These are phyloP conservation scores for Talaromyces sp. DNA, from an alignment of 2,329 filamentous ascomycete genomes.

Conservation along the genomic window DNA sequence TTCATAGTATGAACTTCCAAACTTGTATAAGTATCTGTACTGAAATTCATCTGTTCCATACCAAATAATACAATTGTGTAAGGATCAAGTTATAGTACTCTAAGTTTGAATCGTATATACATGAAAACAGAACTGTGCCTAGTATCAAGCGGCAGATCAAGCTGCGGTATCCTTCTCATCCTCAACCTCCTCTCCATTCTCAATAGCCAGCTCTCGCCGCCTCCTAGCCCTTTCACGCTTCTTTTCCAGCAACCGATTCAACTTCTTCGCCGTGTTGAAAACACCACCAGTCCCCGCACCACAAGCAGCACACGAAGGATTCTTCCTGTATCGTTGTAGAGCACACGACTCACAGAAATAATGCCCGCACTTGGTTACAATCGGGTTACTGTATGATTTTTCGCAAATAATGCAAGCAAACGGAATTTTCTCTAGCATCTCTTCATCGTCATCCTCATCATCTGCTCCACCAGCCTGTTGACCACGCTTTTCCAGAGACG, in stretches of 20 bases:
- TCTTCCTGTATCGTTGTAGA: conserved; percentile 76
- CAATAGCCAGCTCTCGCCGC: conserved; percentile 49
- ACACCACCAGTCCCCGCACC: conserved; percentile 80
- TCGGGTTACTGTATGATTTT: conserved; percentile 68
- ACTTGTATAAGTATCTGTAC: neutral
- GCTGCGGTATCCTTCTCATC: conserved; percentile 27
- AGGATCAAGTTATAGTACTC: neutral
- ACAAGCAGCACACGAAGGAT: conserved; percentile 81
- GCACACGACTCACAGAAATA: conserved; percentile 95
- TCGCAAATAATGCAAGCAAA: conserved; percentile 88
- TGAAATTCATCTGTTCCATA: neutral
- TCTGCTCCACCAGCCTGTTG: conserved; percentile 41
- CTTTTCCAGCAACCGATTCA: conserved; percentile 73
- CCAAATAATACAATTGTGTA: too few species aligned
- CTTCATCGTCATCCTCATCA: conserved; percentile 59
- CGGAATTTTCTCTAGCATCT: conserved; percentile 74
- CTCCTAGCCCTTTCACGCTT: conserved; percentile 56
- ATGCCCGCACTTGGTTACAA: conserved; percentile 86
- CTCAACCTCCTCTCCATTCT: conserved; percentile 49
- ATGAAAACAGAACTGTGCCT: neutral
- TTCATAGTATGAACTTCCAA: too few species aligned
- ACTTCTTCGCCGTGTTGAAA: conserved; percentile 79
- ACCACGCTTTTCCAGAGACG: conserved; percentile 40
- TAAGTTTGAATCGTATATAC: neutral
- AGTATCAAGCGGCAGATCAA: neutral